Evolutionary conservation across 2,329 filamentous ascomycete genomes (phyloP).

Genomic region (Fusarium bactridioides): DNA sequence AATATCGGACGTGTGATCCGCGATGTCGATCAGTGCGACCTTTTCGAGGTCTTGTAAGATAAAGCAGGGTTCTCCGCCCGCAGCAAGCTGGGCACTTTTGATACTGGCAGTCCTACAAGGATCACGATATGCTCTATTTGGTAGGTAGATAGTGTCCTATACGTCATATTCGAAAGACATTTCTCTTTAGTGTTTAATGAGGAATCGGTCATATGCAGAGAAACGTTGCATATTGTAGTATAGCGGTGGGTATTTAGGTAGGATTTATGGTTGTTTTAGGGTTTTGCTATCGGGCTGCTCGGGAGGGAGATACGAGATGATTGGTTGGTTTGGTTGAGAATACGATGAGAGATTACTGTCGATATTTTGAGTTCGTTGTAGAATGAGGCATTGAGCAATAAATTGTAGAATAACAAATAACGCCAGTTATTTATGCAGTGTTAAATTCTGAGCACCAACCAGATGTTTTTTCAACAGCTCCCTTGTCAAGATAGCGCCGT

Average conservation of each 20-base stretch:
- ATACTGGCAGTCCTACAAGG: slow-evolving; percentile 4
- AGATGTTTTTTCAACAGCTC: fast-evolving
- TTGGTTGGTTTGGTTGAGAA: neutral
- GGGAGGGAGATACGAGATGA: neutral
- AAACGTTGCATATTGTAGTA: slow-evolving; percentile 5
- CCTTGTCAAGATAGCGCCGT: fast-evolving
- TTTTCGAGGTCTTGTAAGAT: neutral
- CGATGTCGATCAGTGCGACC: slow-evolving; percentile 4
- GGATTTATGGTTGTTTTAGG: neutral
- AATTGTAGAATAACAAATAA: fast-evolving
- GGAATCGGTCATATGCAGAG: neutral
- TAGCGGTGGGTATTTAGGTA: too few species aligned
- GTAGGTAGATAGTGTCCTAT: slow-evolving; percentile 14
- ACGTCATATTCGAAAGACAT: neutral
- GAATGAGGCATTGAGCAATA: neutral
- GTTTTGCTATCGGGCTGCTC: neutral
- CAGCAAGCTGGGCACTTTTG: slow-evolving; percentile 22
- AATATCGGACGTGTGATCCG: slow-evolving; percentile 10
- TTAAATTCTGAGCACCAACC: neutral
- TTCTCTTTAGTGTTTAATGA: neutral
- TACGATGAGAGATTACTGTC: neutral
- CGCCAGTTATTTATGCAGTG: too few species aligned
- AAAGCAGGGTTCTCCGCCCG: slow-evolving; percentile 32
- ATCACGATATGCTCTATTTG: slow-evolving; percentile 12
- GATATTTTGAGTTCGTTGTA: neutral